A percentile compares a stretch with the other conserved stretches of the same genome.
Evolutionary conservation across 495 filamentous ascomycete genomes (phyloP).

Genomic region (Hypoxylon rickii): DNA sequence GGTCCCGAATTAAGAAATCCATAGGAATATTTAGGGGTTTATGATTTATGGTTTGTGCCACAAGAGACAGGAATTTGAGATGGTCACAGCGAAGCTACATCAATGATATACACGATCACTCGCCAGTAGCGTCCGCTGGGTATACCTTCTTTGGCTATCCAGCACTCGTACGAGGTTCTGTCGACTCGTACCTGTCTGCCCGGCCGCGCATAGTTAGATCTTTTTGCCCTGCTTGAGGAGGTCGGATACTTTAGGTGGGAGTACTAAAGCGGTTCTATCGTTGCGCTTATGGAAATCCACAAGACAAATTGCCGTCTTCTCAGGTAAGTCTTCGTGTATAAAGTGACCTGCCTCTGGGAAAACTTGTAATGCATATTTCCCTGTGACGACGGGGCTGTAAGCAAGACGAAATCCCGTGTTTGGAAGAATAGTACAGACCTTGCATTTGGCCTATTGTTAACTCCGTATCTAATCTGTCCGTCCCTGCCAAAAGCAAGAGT

Average conservation of each 20-base stretch:
- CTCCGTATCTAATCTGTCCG: slow-evolving; percentile 91
- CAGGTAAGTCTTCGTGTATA: slow-evolving; percentile 91
- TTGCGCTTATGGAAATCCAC: slow-evolving; percentile 92
- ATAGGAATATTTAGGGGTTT: slow-evolving; percentile 1
- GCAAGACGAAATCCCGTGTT: background rate
- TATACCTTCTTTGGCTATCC: too few relatives aligned
- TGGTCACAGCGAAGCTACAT: background rate
- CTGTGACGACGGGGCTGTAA: slow-evolving; percentile 46
- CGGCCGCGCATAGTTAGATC: slow-evolving; percentile 38
- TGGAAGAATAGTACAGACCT: slow-evolving; percentile 54
- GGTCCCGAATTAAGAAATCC: slow-evolving; percentile 5
- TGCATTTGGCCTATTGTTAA: slow-evolving; percentile 98
- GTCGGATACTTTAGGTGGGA: slow-evolving; percentile 85
- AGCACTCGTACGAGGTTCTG: too few relatives aligned
- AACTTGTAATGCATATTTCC: slow-evolving; percentile 94
- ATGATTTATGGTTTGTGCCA: slow-evolving; percentile 1
- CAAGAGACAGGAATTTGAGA: background rate
- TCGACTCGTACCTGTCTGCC: background rate
- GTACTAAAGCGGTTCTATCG: slow-evolving; percentile 78
- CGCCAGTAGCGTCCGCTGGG: too few relatives aligned
- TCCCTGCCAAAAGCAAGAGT: slow-evolving; percentile 86
- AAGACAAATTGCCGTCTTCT: slow-evolving; percentile 79
- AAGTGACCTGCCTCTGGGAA: slow-evolving; percentile 96
- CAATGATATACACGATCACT: too few relatives aligned
- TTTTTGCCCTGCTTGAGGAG: slow-evolving; percentile 57